Percentiles rank a stretch among this genome's conserved stretches.
Conservation (phyloP, 129 eudicot genomes). For the Glebionis coronaria region DNA sequence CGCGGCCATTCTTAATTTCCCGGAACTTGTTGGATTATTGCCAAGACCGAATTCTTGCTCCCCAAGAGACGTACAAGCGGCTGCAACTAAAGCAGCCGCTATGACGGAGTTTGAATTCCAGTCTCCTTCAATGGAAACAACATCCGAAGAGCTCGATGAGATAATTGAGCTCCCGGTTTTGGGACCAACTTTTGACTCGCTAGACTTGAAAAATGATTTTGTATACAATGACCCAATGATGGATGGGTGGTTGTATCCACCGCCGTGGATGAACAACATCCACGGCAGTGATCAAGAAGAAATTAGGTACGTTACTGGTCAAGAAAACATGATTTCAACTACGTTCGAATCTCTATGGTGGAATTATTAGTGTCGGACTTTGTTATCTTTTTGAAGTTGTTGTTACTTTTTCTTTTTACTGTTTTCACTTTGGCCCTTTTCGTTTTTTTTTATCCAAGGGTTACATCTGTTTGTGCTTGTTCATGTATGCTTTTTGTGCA, state of each 20-base stretch:
- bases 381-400: slow-evolving; percentile 7
- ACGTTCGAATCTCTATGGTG: slow-evolving; percentile 25
- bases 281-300: slow-evolving; percentile 8
- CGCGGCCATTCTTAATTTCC: slow-evolving; percentile 68
- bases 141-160: slow-evolving; percentile 58
- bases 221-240: slow-evolving; percentile 45
- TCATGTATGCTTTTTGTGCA: slow-evolving; percentile 17
- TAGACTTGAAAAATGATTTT: slow-evolving; percentile 36
- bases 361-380: slow-evolving; percentile 16
- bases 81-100: slow-evolving; percentile 87
- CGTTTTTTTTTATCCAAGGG: slow-evolving; percentile 22
- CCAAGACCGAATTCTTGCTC: slow-evolving; percentile 65
- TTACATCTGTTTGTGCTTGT: slow-evolving; percentile 19
- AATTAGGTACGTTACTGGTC: slow-evolving; percentile 28
- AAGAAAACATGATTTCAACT: slow-evolving; percentile 12
- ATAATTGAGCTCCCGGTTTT: slow-evolving; percentile 74
- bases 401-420: slow-evolving; percentile 16
- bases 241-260: slow-evolving; percentile 62
- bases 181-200: slow-evolving; percentile 39
- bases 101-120: slow-evolving; percentile 43
- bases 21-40: slow-evolving; percentile 48
- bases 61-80: slow-evolving; percentile 68
- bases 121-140: slow-evolving; percentile 6
- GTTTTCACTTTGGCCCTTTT: slow-evolving; percentile 21
- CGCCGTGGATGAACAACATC: slow-evolving; percentile 24